phyloP scores from a whole-genome alignment of 768 basidiomycete genomes.

The Trametes maxima region DNA sequence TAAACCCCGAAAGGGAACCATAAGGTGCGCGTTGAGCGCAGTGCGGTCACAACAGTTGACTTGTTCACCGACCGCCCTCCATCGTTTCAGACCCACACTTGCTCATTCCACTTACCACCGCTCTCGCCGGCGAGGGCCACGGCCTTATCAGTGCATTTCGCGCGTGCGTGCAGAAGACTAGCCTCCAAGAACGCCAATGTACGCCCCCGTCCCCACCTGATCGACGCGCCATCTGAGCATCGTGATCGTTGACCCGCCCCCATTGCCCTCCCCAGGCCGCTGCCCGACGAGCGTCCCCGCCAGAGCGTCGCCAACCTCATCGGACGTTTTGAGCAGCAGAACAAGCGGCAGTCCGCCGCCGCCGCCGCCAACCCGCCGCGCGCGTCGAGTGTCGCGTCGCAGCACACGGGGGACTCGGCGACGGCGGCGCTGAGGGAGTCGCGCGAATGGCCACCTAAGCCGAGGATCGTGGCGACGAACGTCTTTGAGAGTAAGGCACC shows the following conservation, averaged over 20 bases:
- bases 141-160: slow-evolving; percentile 14
- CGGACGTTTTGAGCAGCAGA: slow-evolving; percentile 83
- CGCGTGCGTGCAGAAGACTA: slow-evolving; percentile 19
- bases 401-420: slow-evolving; percentile 61
- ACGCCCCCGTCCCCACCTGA: slow-evolving; percentile 14
- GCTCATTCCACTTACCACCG: slow-evolving; percentile 14
- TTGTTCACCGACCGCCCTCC: slow-evolving; percentile 20
- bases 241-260: slow-evolving; percentile 14
- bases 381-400: slow-evolving; percentile 68
- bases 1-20: slow-evolving; percentile 13
- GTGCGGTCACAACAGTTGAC: slow-evolving; percentile 19
- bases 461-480: slow-evolving; percentile 18
- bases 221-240: slow-evolving; percentile 23
- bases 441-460: slow-evolving; percentile 71
- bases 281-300: slow-evolving; percentile 87
- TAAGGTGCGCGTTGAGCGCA: not conserved
- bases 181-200: slow-evolving; percentile 23
- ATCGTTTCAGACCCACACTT: slow-evolving; percentile 17
- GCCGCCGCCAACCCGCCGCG: slow-evolving; percentile 46
- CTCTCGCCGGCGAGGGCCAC: slow-evolving; percentile 31
- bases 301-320: slow-evolving; percentile 89
- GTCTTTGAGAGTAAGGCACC: slow-evolving; percentile 3
- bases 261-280: slow-evolving; percentile 52
- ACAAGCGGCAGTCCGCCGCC: slow-evolving; percentile 57
- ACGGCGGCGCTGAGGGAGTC: slow-evolving; percentile 72